These are phyloP conservation scores for Penicillium subrubescens DNA, from an alignment of 495 filamentous ascomycete genomes.

Conservation along the genomic window DNA sequence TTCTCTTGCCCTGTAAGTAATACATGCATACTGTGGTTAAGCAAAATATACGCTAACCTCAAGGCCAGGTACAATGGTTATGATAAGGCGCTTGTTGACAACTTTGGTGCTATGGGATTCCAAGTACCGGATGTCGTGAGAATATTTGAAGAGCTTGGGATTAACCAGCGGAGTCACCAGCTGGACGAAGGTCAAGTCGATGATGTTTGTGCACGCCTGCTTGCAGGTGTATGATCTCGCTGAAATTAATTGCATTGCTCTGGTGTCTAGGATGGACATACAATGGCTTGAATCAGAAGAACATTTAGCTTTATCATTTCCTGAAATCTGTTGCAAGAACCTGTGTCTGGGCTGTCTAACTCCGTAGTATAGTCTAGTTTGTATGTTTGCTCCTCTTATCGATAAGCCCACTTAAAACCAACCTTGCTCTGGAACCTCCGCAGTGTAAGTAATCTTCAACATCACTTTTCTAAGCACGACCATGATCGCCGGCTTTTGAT, in stretches of 20 bases:
- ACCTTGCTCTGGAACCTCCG: neutral
- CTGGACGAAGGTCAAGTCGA: conserved; percentile 85
- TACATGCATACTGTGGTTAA: conserved; percentile 28
- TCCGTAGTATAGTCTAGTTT: no score
- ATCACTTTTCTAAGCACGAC: neutral
- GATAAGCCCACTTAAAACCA: conserved; percentile 10
- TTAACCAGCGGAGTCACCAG: conserved; percentile 72
- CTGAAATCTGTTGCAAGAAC: neutral
- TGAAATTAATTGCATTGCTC: neutral
- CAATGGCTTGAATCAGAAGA: neutral
- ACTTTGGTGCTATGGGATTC: conserved; percentile 94
- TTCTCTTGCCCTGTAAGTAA: conserved; percentile 43
- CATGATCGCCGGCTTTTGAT: no score
- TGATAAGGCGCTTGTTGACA: conserved; percentile 80
- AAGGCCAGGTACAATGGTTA: conserved; percentile 79
- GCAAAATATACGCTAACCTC: conserved; percentile 35
- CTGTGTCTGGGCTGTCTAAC: no score
- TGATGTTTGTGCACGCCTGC: conserved; percentile 81
- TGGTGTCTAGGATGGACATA: neutral
- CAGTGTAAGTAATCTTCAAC: neutral
- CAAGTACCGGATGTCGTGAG: conserved; percentile 84
- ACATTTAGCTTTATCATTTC: neutral
- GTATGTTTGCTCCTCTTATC: conserved; percentile 5
- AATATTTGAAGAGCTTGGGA: conserved; percentile 80
- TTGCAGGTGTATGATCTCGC: conserved; percentile 53